These are phyloP conservation scores for Penicillium expansum DNA, from an alignment of 2,329 filamentous ascomycete species.

Conservation along the genomic window DNA sequence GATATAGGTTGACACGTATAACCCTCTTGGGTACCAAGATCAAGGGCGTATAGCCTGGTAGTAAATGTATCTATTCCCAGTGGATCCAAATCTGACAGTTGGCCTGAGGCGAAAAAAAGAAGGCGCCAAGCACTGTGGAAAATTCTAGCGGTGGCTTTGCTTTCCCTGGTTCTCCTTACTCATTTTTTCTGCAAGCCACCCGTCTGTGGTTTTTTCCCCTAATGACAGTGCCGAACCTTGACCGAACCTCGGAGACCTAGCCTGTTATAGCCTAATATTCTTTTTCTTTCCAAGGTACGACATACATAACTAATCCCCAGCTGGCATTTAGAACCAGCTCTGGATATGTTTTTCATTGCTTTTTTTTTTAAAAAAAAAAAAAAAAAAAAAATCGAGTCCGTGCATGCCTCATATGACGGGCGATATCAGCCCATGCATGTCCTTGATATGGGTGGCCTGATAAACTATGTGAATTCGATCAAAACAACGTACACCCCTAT, in stretches of 20 bases:
- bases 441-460: neutral
- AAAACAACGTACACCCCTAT: neutral
- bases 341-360: no score
- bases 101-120: constrained; percentile 1
- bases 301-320: no score
- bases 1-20: neutral
- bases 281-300: neutral
- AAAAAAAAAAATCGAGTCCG: no score
- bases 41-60: neutral
- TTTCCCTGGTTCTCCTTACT: neutral
- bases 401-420: neutral
- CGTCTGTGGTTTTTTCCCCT: neutral
- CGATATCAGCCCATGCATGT: neutral
- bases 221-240: neutral
- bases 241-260: neutral
- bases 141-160: neutral
- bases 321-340: neutral
- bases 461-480: neutral
- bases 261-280: no score
- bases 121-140: neutral
- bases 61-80: neutral
- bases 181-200: neutral
- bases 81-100: neutral
- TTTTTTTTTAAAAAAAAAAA: neutral
- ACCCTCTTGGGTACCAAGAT: neutral